These are phyloP conservation scores for Firmiana major DNA, from an alignment of 345 rosid species.

Conservation along the genomic window DNA sequence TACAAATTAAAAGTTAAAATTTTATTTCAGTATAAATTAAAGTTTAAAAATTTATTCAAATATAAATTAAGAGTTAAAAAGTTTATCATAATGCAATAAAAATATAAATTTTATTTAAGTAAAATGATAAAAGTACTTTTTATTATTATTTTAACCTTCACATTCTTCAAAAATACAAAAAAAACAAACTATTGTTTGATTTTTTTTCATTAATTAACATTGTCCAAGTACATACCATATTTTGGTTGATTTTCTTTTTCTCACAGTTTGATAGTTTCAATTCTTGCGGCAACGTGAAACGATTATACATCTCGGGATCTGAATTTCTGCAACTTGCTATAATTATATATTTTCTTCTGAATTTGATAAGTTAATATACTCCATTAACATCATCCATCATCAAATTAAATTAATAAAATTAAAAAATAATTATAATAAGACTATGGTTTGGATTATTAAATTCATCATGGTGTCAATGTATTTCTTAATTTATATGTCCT, in stretches of 20 bases:
- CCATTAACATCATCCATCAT: slow-evolving; percentile 26
- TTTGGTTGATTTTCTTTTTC: not conserved
- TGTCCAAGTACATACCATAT: not conserved
- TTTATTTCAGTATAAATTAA: too few relatives aligned
- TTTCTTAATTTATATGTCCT: slow-evolving; percentile 22
- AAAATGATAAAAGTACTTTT: too few relatives aligned
- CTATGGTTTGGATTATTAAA: slow-evolving; percentile 27
- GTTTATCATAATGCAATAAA: too few relatives aligned
- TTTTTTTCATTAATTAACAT: not conserved
- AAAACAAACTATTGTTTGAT: too few relatives aligned
- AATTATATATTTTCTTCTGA: not conserved
- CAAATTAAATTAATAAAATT: slow-evolving; percentile 1
- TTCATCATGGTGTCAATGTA: slow-evolving; percentile 29
- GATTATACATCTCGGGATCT: slow-evolving; percentile 24
- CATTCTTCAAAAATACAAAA: not conserved
- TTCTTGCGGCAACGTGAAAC: not conserved
- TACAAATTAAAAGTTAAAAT: too few relatives aligned
- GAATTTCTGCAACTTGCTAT: slow-evolving; percentile 4
- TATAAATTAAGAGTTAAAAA: too few relatives aligned
- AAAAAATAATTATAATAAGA: slow-evolving; percentile 12
- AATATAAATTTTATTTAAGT: too few relatives aligned
- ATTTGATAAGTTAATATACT: slow-evolving; percentile 14
- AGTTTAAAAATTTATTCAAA: too few relatives aligned
- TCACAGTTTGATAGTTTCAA: not conserved
- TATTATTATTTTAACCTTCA: not conserved